Evolutionary conservation across 305 asterid genomes (phyloP), one percentile per base, ranked within the genome.

Genomic region (Fraxinus latifolia): DNA sequence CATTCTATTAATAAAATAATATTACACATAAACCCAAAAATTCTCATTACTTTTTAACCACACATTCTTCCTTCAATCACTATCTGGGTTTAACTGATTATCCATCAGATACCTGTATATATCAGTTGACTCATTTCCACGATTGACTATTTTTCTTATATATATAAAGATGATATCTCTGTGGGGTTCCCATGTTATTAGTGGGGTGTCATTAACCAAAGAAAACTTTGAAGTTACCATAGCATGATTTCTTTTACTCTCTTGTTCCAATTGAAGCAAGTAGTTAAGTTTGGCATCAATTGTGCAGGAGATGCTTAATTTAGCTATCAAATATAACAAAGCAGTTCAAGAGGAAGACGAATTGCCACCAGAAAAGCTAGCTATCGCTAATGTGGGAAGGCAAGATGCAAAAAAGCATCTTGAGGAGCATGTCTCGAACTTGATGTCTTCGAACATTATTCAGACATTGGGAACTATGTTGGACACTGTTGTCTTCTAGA

Each of bases 321-420:
- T 96, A 42, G 98, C 97, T 3, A 83, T 84, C 79, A 96, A 94
- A 85, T 96, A 96, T 67, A 96, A 96, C 31, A 96, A 96, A 86
- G 98, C 98, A 7, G 98, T 96, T 53, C 98, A 93, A 82, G 98
- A 96, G 62, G 99, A 96, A 86, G 99, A 94, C 50, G 98, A 96
- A 89, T 84, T 96, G 87, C 77, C 98, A 7, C 99, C 98, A 1
- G 99, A 96, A 79, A 94, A 96, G 87, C 89, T 96, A 32, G 99
- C 96, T 14, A 94, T 94, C 50, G 99, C 97, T 23, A 96, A 94
- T 21, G 98, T 96, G 80, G 99, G 99, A 79, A 94, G 95, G 84
- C 98, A 94, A 86, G 99, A 96, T 53, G 99, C 98, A 0, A 96
- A 96, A 95, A 96, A 96, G 89, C 98, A 93, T 89, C 96, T 94